Conservation (phyloP, 306 rosid species). For the Lathyrus sativus region DNA sequence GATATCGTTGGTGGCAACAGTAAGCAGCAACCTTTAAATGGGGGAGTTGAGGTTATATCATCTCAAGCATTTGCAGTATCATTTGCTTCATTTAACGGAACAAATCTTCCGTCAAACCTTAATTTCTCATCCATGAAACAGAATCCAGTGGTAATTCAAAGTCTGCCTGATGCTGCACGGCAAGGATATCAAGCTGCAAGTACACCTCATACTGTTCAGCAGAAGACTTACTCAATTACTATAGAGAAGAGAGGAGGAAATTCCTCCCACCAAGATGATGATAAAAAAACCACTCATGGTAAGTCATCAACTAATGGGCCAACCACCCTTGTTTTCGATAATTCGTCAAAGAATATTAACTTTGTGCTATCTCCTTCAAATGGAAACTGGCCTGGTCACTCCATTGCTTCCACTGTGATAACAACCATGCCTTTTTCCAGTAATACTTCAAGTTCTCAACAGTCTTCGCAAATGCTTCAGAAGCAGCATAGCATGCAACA, state of each 20-base stretch:
- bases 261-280: slow-evolving; percentile 49
- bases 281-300: slow-evolving; percentile 50
- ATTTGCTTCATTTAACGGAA: slow-evolving; percentile 50
- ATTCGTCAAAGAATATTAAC: slow-evolving; percentile 62
- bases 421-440: slow-evolving; percentile 44
- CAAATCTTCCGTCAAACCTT: slow-evolving; percentile 50
- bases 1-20: slow-evolving; percentile 42
- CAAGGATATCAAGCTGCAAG: slow-evolving; percentile 54
- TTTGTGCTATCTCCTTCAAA: slow-evolving; percentile 50
- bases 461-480: slow-evolving; percentile 47
- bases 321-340: slow-evolving; percentile 68
- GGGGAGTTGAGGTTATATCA: slow-evolving; percentile 52
- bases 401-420: slow-evolving; percentile 44
- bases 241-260: slow-evolving; percentile 51
- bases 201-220: slow-evolving; percentile 48
- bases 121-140: slow-evolving; percentile 53
- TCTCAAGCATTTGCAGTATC: slow-evolving; percentile 70
- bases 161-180: slow-evolving; percentile 52
- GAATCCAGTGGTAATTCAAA: slow-evolving; percentile 51
- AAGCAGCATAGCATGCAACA: slow-evolving; percentile 54
- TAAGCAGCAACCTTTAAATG: slow-evolving; percentile 53
- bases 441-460: slow-evolving; percentile 56
- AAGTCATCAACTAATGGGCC: slow-evolving; percentile 51
- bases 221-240: slow-evolving; percentile 46
- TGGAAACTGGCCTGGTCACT: slow-evolving; percentile 54